Base-by-base conservation (phyloP, 805 yeast species). In the Lipomyces yamadae region DNA sequence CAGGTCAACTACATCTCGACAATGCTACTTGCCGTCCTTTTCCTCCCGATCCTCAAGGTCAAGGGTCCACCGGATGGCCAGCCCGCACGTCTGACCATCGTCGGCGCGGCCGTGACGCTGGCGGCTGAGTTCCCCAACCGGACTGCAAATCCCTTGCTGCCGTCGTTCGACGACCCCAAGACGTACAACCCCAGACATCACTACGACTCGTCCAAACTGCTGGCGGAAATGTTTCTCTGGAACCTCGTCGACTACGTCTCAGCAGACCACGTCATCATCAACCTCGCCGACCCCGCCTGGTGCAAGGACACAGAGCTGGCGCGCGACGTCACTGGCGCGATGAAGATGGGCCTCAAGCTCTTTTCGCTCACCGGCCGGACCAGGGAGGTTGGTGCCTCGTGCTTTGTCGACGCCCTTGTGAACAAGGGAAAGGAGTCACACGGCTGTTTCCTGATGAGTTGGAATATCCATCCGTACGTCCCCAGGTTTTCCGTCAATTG, bases 1-100 rank as follows among this genome's bases (percentile, higher is more conserved):
- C 48, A 35, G 56, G 18, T 57, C 56, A 57, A 29, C 56, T 18
- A 37, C 56, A 11, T 57, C 56, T 37, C 56, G 8, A 57, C 58
- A 15, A 18, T 29, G 10, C 60, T 57, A 13, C 60, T 57, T n/a
- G 30, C 60, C 18, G n/a, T 29, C 15, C 60, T 57, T 8, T 11
- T 57, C 10, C 58, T 57, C 56, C 60, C 60, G 29, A 33, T 37
- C 15, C 56, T 57, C 15, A 57, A 57, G 15, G 13, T 7, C 33
- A 54, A 54, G 57, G 24, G 24, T 24, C 7, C 18, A 7, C 30
- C 33, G 57, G 15, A 15, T 7, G 39, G 18, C 8, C 7, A 7
- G 8, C 57, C 57, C 6, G 57, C 34, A 34, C 45, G 33, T 1
- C 7, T 54, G 32, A 10, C 57, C 15, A 29, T 54, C 13, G 57